These are phyloP conservation scores for Phytophthora macrochlamydospora DNA, from an alignment of 352 stramenopile genomes.

Conservation along the genomic window DNA sequence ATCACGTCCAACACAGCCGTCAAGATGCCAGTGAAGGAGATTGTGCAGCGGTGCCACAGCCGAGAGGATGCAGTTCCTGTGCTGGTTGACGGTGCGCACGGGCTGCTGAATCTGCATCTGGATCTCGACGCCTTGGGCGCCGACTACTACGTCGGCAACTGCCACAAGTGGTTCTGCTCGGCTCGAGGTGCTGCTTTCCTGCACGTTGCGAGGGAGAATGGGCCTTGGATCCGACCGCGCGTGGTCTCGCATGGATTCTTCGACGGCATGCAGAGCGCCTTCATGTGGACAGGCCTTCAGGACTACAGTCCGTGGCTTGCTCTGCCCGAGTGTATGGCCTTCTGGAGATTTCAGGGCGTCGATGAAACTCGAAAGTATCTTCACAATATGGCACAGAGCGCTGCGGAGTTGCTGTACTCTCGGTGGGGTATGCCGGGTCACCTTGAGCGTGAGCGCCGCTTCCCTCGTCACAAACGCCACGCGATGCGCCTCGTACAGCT, in stretches of 20 bases:
- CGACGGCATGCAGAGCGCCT: constrained; percentile 89
- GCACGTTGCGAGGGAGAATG: constrained; percentile 55
- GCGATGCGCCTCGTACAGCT: constrained; percentile 82
- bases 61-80: constrained; percentile 49
- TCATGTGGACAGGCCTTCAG: constrained; percentile 93
- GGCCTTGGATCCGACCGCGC: constrained; percentile 55
- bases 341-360: constrained; percentile 73
- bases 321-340: constrained; percentile 84
- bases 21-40: constrained; percentile 77
- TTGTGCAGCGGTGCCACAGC: constrained; percentile 69
- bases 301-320: constrained; percentile 91
- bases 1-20: constrained; percentile 95
- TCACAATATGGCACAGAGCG: constrained; percentile 55
- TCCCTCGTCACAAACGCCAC: constrained; percentile 68
- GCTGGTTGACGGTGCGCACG: constrained; percentile 93
- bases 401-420: constrained; percentile 64
- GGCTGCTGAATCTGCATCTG: constrained; percentile 81
- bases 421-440: constrained; percentile 58
- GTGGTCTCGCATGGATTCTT: constrained; percentile 93
- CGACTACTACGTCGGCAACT: constrained; percentile 95
- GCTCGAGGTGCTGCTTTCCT: constrained; percentile 89
- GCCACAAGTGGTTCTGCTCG: constrained; percentile 95
- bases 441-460: constrained; percentile 30
- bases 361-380: constrained; percentile 63
- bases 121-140: constrained; percentile 65